These are phyloP conservation scores for Raddia distichophylla DNA, from an alignment of 176 grass and related monocot species.

Conservation along the genomic window DNA sequence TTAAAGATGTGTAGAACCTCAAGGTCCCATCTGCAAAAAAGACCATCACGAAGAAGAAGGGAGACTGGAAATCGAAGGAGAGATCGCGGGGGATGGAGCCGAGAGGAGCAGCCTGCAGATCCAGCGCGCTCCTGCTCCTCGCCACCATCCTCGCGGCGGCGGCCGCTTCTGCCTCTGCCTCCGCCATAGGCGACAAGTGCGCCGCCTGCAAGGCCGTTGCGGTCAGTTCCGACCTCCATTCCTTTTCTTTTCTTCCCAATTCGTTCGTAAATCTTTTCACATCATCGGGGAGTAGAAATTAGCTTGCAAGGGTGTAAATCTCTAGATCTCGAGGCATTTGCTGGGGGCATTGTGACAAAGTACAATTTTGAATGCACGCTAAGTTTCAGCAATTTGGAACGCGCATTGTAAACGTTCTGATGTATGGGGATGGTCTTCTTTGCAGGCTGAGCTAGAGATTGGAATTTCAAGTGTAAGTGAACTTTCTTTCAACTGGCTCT, in stretches of 20 bases:
- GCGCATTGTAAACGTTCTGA: constrained; percentile 13
- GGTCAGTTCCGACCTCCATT: constrained; percentile 36
- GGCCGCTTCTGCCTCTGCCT: constrained; percentile 34
- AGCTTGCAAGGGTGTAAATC: not conserved
- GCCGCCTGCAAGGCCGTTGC: constrained; percentile 90
- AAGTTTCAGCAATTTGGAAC: not conserved
- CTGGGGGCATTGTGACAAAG: not conserved
- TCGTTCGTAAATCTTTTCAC: constrained; percentile 10
- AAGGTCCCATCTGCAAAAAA: constrained; percentile 39
- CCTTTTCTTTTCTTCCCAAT: not conserved
- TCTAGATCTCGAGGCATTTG: constrained; percentile 20
- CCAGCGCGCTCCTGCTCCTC: constrained; percentile 33
- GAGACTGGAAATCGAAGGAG: not conserved
- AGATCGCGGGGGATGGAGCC: constrained; percentile 52
- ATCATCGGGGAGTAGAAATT: not conserved
- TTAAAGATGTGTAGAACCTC: constrained; percentile 10
- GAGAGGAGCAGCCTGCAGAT: constrained; percentile 42
- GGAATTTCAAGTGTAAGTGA: constrained; percentile 79
- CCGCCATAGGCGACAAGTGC: constrained; percentile 79
- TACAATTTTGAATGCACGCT: not conserved
- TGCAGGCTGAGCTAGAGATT: constrained; percentile 79
- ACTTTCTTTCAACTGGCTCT: not conserved
- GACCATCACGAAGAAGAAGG: constrained; percentile 28
- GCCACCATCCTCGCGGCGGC: constrained; percentile 14
- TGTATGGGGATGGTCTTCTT: constrained; percentile 32